These are phyloP conservation scores for Casaregolazyma suthepensis DNA, from an alignment of 1,139 yeast species.

Conservation along the genomic window DNA sequence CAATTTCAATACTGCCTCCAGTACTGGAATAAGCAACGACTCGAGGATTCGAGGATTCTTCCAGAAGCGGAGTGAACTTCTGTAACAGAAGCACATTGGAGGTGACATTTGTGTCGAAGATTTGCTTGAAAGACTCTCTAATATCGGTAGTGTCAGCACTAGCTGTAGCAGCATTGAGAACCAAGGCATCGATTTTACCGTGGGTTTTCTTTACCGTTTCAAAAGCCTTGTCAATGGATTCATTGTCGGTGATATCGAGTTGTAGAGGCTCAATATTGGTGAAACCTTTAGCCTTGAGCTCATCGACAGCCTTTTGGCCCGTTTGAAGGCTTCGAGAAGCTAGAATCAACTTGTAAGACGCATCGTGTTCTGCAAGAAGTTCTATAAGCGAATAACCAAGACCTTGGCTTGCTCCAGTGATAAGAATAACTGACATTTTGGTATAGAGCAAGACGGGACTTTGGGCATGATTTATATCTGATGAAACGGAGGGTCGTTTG, in stretches of 20 bases:
- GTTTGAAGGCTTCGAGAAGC: background rate
- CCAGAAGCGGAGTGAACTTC: slow-evolving; percentile 1
- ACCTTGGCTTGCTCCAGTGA: slow-evolving; percentile 10
- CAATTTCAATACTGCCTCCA: background rate
- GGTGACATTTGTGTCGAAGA: slow-evolving; percentile 19
- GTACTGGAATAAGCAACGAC: background rate
- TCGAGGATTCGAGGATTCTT: background rate
- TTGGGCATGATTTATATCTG: background rate
- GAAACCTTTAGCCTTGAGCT: background rate
- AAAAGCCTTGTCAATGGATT: slow-evolving; percentile 5
- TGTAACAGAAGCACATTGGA: background rate
- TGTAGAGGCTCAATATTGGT: background rate
- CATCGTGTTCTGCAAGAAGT: background rate
- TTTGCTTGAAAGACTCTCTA: slow-evolving; percentile 15
- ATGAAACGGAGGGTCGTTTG: no score
- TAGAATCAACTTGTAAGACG: background rate
- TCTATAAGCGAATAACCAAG: slow-evolving; percentile 2
- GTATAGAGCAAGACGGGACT: background rate
- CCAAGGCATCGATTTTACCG: slow-evolving; percentile 18
- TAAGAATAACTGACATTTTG: slow-evolving; percentile 6
- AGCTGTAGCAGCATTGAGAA: slow-evolving; percentile 20
- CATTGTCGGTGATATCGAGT: slow-evolving; percentile 6
- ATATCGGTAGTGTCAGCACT: slow-evolving; percentile 8
- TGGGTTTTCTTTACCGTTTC: slow-evolving; percentile 13
- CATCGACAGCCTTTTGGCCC: slow-evolving; percentile 2